Evolutionary conservation across 106 monocot genomes (phyloP), one percentile per base, ranked within the genome.

Genomic region (Chionographis japonica): DNA sequence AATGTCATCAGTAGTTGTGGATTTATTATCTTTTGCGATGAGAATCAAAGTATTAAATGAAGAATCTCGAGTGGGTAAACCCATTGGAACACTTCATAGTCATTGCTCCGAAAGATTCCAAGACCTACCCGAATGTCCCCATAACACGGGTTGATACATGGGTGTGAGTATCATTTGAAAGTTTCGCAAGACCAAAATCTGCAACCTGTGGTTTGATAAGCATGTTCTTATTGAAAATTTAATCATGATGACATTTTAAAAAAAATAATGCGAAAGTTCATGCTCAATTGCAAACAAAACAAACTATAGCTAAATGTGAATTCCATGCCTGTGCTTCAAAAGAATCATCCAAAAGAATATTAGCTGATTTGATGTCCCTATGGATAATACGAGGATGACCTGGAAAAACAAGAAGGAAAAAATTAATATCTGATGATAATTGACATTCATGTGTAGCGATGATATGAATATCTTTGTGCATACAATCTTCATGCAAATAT

Each of bases 91-190:
- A 43, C 36, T 63, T 63, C n/a, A 43, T 42, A 65, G 56, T 12
- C 9, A 60, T 2, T 0, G 14, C n/a, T 15, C 59, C 4, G 50
- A 19, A 61, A 37, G 64, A 60, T 15, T 64, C 38, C 27, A 68
- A 50, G 50, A 66, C 73, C 19, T 69, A 94, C 94, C 94, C 94
- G 70, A 90, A 90, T 53, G 94, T 91, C 14, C 94, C 94, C 87
- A 90, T 83, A n/a, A 94, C 85, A 68, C 90, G 90, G 61, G 94
- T 94, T 37, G 94, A 94, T 8, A 94, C 88, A 75, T 94, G 94
- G 14, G 90, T 88, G 57, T 66, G 12, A 4, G 75, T 79, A 79
- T 85, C 87, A 69, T 85, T 76, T 54, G 90, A 71, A 12, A 83
- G 69, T 67, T 84, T 94, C 11, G 94, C 94, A 6, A 94, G 90